These are phyloP conservation scores for Tetrapisispora fleetii DNA, from an alignment of 805 yeast genomes.

Conservation along the genomic window DNA sequence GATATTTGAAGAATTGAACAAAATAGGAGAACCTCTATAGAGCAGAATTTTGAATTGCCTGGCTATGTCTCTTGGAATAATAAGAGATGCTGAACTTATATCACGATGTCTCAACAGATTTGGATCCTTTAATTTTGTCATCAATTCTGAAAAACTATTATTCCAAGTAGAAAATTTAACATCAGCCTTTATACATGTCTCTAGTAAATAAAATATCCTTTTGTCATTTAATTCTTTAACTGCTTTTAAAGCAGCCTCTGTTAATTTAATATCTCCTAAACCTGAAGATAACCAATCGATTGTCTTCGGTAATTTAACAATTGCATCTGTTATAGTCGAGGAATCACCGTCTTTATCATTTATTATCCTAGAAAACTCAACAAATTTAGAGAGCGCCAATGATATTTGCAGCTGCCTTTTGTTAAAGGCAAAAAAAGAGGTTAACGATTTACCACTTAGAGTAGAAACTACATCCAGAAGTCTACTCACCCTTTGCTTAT, in stretches of 20 bases:
- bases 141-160: constrained; percentile 55
- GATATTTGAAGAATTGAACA: constrained; percentile 59
- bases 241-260: constrained; percentile 41
- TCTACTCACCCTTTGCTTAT: constrained; percentile 41
- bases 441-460: constrained; percentile 48
- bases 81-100: constrained; percentile 24
- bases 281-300: constrained; percentile 51
- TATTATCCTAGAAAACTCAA: constrained; percentile 39
- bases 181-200: constrained; percentile 43
- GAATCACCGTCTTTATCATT: constrained; percentile 27
- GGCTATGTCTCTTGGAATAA: constrained; percentile 41
- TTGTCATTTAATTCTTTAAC: constrained; percentile 48
- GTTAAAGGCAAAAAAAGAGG: constrained; percentile 59
- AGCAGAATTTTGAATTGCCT: constrained; percentile 47
- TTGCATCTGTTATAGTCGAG: constrained; percentile 5
- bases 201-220: constrained; percentile 48
- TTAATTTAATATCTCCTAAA: constrained; percentile 44
- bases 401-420: constrained; percentile 58
- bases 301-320: constrained; percentile 40
- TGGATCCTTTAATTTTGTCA: constrained; percentile 43
- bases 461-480: constrained; percentile 38
- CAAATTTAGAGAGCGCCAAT: constrained; percentile 38
- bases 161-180: constrained; percentile 51
- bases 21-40: constrained; percentile 49
- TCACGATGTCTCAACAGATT: constrained; percentile 35